A percentile compares a stretch with the other conserved stretches of the same genome.
phyloP scores from a whole-genome alignment of 768 basidiomycete species.

The Megacollybia marginata region DNA sequence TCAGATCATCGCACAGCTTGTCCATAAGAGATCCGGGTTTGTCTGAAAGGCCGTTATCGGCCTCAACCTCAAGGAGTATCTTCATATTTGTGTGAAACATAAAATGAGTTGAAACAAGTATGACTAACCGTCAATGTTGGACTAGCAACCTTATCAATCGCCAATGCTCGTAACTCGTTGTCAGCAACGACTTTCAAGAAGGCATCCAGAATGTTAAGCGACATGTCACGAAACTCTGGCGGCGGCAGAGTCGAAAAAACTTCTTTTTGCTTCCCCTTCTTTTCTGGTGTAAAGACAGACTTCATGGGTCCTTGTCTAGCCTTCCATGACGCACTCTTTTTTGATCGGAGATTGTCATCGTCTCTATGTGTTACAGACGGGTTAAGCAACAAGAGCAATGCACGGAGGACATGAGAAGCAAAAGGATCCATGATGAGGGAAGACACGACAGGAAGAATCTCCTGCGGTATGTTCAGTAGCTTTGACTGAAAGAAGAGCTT shows the following conservation, averaged over 20 bases:
- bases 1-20: slow-evolving; percentile 65
- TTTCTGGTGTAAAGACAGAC: slow-evolving; percentile 54
- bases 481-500: background rate
- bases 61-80: slow-evolving; percentile 82
- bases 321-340: slow-evolving; percentile 79
- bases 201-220: slow-evolving; percentile 38
- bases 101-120: slow-evolving; percentile 2
- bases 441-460: slow-evolving; percentile 58
- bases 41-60: slow-evolving; percentile 51
- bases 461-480: slow-evolving; percentile 31
- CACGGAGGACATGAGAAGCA: slow-evolving; percentile 85
- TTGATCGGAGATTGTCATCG: slow-evolving; percentile 57
- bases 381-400: slow-evolving; percentile 70
- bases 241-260: slow-evolving; percentile 26
- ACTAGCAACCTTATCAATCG: slow-evolving; percentile 69
- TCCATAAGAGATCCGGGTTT: slow-evolving; percentile 74
- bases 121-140: slow-evolving; percentile 61
- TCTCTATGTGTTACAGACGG: slow-evolving; percentile 40
- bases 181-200: slow-evolving; percentile 47
- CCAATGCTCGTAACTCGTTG: slow-evolving; percentile 74
- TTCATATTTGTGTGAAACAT: slow-evolving; percentile 21
- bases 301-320: slow-evolving; percentile 74
- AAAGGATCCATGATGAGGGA: slow-evolving; percentile 77
- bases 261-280: slow-evolving; percentile 25
- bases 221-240: slow-evolving; percentile 38